Evolutionary conservation across 108 stramenopile genomes (phyloP).

Genomic region (Nitzschia sp.): DNA sequence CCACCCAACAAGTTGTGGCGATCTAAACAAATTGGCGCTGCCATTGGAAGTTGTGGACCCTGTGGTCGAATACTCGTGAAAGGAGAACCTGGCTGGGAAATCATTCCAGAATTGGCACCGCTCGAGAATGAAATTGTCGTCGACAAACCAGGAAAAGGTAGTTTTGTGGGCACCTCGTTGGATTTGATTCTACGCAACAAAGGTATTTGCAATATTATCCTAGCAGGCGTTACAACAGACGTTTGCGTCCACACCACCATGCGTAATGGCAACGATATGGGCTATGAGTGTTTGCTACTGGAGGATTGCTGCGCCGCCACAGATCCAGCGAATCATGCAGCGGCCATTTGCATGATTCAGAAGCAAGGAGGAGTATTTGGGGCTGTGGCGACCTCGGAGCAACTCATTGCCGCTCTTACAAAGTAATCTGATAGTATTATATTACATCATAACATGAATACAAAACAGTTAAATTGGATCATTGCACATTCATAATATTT

Average conservation of each 20-base stretch:
- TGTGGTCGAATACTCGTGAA: conserved; percentile 57
- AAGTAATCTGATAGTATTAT: conserved; percentile 4
- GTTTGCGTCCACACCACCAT: conserved; percentile 66
- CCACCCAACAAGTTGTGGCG: conserved; percentile 63
- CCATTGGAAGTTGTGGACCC: conserved; percentile 50
- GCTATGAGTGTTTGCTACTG: conserved; percentile 56
- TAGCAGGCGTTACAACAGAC: conserved; percentile 64
- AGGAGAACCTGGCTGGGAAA: conserved; percentile 67
- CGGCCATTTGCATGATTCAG: conserved; percentile 53
- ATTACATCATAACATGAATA: no score
- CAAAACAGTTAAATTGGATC: no score
- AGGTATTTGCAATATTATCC: conserved; percentile 44
- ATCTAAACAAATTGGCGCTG: conserved; percentile 52
- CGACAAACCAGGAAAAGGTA: conserved; percentile 57
- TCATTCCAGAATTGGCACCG: conserved; percentile 55
- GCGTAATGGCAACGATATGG: conserved; percentile 64
- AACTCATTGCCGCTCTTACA: conserved; percentile 33
- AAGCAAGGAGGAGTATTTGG: conserved; percentile 69
- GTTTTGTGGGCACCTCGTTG: conserved; percentile 49
- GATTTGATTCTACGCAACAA: conserved; percentile 45
- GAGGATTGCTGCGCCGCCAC: conserved; percentile 60
- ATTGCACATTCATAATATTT: no score
- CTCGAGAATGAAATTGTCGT: conserved; percentile 45
- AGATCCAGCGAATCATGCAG: conserved; percentile 50
- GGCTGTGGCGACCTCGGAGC: conserved; percentile 30